A percentile compares a stretch with the other conserved stretches of the same genome.
Evolutionary conservation across 1,139 yeast species (phyloP).

Genomic region (Pneumocystis oryctolagi): DNA sequence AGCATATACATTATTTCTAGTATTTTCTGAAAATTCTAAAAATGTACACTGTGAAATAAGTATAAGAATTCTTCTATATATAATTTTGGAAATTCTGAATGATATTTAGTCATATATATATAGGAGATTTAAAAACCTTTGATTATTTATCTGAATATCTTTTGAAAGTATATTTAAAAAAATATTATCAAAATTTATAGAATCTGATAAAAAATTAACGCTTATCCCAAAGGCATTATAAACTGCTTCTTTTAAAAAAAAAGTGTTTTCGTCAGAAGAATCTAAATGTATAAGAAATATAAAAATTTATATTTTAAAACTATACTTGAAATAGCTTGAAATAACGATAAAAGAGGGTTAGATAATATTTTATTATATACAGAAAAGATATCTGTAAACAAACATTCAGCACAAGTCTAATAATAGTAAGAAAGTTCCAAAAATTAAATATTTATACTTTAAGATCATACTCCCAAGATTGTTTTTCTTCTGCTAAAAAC

Average conservation of each 20-base stretch:
- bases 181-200: conserved; percentile 48
- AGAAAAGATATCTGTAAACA: conserved; percentile 59
- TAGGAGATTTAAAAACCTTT: conserved; percentile 24
- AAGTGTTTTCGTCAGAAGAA: conserved; percentile 30
- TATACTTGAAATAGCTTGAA: conserved; percentile 27
- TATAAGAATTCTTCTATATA: conserved; percentile 62
- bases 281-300: conserved; percentile 20
- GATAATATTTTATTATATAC: conserved; percentile 49
- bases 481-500: conserved; percentile 64
- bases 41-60: conserved; percentile 71
- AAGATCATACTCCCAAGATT: conserved; percentile 71
- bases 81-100: conserved; percentile 23
- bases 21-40: conserved; percentile 45
- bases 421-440: not conserved
- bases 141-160: conserved; percentile 27
- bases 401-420: conserved; percentile 66
- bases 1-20: conserved; percentile 46
- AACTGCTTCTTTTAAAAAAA: conserved; percentile 62
- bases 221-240: conserved; percentile 71
- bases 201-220: conserved; percentile 47
- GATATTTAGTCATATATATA: conserved; percentile 23
- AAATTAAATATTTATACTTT: conserved; percentile 23
- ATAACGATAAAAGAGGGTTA: conserved; percentile 46
- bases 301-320: conserved; percentile 27
- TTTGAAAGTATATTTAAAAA: conserved; percentile 51